Conservation (phyloP, 441 rosid species). For the Adansonia gregorii region DNA sequence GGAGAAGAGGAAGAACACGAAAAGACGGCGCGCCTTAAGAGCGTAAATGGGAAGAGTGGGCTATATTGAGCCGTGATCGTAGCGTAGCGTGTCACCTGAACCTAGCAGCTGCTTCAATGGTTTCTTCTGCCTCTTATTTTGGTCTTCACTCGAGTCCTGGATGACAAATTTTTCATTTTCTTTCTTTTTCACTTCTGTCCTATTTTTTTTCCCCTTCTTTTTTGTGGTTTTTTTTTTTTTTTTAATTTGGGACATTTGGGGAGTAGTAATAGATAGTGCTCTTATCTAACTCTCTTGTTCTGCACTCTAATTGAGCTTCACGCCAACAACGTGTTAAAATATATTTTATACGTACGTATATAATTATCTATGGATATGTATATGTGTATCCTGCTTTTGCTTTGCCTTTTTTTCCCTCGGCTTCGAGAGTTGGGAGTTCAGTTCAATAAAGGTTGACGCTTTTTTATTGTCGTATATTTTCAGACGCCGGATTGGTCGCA, state of each 20-base stretch:
- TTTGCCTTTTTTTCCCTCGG: no score
- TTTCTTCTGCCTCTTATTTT: slow-evolving; percentile 4
- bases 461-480: no score
- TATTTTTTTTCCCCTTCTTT: neutral
- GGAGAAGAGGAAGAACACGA: neutral
- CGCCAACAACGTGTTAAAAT: neutral
- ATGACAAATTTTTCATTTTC: neutral
- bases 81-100: slow-evolving; percentile 9
- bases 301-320: slow-evolving; percentile 25
- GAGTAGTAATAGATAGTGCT: neutral
- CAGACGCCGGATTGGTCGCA: no score
- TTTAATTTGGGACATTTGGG: slow-evolving; percentile 8
- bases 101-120: neutral
- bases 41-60: neutral
- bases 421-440: no score
- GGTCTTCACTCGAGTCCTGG: neutral
- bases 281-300: slow-evolving; percentile 23
- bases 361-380: no score
- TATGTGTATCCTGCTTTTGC: no score
- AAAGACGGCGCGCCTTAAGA: slow-evolving; percentile 16
- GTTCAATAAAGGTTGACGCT: no score
- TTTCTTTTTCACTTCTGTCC: neutral
- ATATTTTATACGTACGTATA: neutral
- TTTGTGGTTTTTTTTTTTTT: neutral
- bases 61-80: neutral